These are phyloP conservation scores for Exophiala xenobiotica DNA, from an alignment of 2,329 filamentous ascomycete genomes.

Conservation along the genomic window DNA sequence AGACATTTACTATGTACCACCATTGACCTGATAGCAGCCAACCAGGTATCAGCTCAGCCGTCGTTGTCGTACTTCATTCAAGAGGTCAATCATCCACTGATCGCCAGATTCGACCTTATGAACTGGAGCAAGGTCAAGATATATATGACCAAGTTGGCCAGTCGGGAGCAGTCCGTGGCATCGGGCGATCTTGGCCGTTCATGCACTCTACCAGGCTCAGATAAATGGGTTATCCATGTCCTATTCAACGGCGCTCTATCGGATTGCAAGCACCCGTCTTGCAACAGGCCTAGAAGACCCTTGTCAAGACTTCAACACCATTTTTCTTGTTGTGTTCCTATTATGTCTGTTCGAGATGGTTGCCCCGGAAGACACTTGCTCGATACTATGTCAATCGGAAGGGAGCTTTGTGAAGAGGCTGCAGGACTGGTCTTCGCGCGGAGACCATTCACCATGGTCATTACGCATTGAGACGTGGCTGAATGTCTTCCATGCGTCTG, in stretches of 20 bases:
- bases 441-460: neutral
- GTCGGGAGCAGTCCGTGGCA: slow-evolving; percentile 2
- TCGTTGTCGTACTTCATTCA: slow-evolving; percentile 12
- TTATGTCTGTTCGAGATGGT: slow-evolving; percentile 7
- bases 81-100: slow-evolving; percentile 1
- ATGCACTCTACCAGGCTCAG: slow-evolving; percentile 7
- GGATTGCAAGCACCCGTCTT: slow-evolving; percentile 2
- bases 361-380: slow-evolving; percentile 2
- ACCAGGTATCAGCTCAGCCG: neutral
- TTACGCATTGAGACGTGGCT: slow-evolving; percentile 11
- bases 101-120: slow-evolving; percentile 9
- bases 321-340: slow-evolving; percentile 6
- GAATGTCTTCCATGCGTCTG: slow-evolving; percentile 4
- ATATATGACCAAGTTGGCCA: slow-evolving; percentile 1
- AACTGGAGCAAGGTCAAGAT: slow-evolving; percentile 9
- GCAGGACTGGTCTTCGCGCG: neutral
- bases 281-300: neutral
- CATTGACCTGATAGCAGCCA: slow-evolving; percentile 11
- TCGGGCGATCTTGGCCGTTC: slow-evolving; percentile 9
- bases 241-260: slow-evolving; percentile 5
- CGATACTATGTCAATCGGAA: neutral
- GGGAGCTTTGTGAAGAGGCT: slow-evolving; percentile 1
- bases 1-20: slow-evolving; percentile 17
- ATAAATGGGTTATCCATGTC: slow-evolving; percentile 3
- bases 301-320: neutral